A percentile compares a stretch with the other conserved stretches of the same genome.
Evolutionary conservation across 1,139 yeast species (phyloP).

Genomic region (Magnusiomyces magnusii): DNA sequence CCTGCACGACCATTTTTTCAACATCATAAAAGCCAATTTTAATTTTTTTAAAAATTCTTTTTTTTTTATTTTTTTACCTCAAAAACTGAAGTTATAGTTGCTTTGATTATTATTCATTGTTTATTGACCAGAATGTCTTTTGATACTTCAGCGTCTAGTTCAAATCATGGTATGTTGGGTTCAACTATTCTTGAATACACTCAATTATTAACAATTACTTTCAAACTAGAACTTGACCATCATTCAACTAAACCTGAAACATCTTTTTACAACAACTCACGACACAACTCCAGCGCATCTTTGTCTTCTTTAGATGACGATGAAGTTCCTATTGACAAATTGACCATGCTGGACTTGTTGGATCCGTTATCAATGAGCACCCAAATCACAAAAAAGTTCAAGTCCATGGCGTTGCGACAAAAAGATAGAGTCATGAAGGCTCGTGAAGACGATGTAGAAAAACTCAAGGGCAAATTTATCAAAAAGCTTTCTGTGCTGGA

Average conservation of each 20-base stretch:
- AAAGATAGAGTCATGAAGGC: constrained; percentile 25
- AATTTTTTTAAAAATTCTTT: too few relatives aligned
- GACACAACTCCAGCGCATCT: constrained; percentile 19
- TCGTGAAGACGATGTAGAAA: constrained; percentile 31
- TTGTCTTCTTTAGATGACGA: constrained; percentile 21
- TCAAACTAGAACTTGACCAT: too few relatives aligned
- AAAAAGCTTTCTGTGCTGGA: constrained; percentile 50
- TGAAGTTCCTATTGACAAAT: constrained; percentile 23
- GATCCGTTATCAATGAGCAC: constrained; percentile 32
- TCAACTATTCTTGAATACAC: too few relatives aligned
- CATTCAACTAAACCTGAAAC: neutral
- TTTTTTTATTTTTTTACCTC: too few relatives aligned
- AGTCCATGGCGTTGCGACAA: constrained; percentile 27
- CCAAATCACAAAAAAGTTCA: constrained; percentile 27
- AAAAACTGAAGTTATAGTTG: too few relatives aligned
- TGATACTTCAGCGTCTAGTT: too few relatives aligned
- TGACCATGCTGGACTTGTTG: constrained; percentile 30
- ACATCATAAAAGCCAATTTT: too few relatives aligned
- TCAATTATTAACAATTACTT: too few relatives aligned
- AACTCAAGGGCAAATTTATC: constrained; percentile 26
- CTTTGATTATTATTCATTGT: too few relatives aligned
- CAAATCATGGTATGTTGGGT: too few relatives aligned
- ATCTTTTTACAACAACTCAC: neutral
- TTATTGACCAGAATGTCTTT: too few relatives aligned
- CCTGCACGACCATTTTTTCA: too few relatives aligned